Evolutionary conservation across 768 basidiomycete genomes (phyloP).

Genomic region (Leccinum sublutescens): DNA sequence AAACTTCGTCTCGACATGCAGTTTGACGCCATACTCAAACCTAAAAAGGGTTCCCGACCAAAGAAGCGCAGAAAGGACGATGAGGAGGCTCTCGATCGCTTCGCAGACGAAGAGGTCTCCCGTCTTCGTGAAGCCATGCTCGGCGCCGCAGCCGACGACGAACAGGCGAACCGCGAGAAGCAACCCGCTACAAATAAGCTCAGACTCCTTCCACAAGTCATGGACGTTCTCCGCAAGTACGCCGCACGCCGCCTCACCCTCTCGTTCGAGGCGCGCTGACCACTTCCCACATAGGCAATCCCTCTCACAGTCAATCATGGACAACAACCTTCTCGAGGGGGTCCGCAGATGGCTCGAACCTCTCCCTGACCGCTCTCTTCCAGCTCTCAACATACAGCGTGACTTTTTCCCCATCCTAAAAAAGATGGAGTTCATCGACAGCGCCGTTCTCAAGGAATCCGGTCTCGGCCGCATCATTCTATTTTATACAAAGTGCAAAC

Average conservation of each 20-base stretch:
- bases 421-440: constrained; percentile 93
- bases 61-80: constrained; percentile 75
- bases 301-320: constrained; percentile 88
- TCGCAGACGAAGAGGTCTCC: constrained; percentile 89
- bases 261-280: background rate
- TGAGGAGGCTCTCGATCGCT: constrained; percentile 80
- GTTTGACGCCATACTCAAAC: constrained; percentile 84
- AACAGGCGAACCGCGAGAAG: constrained; percentile 74
- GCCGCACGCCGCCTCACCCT: constrained; percentile 16
- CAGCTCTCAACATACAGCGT: constrained; percentile 93
- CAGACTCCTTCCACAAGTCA: constrained; percentile 80
- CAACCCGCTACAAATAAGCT: constrained; percentile 84
- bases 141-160: constrained; percentile 80
- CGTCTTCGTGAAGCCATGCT: constrained; percentile 89
- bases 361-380: constrained; percentile 86
- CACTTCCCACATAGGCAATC: constrained; percentile 55
- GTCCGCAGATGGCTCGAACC: constrained; percentile 93
- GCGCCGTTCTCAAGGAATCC: constrained; percentile 85
- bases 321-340: constrained; percentile 90
- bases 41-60: constrained; percentile 64
- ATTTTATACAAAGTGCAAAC: constrained; percentile 95
- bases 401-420: constrained; percentile 81
- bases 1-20: constrained; percentile 78
- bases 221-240: constrained; percentile 91
- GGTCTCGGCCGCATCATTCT: constrained; percentile 85